Base-by-base conservation (phyloP, 441 rosid species). In the Gossypium gossypioides region DNA sequence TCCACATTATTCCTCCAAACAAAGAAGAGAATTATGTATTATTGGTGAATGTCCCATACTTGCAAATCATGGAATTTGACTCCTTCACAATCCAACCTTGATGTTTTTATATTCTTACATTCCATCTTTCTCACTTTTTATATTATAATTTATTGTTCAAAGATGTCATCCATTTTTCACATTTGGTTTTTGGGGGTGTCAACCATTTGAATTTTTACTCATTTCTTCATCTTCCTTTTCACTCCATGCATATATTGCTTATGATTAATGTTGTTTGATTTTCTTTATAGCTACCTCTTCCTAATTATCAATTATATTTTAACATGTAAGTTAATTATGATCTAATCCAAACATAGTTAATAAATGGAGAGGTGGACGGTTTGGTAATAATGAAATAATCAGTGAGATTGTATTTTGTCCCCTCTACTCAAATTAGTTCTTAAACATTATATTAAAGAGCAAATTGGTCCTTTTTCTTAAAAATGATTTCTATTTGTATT, bases 1-100 rank as follows among this genome's bases (percentile, higher is more conserved):
- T 56, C 73, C 73, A 34, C 64, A 18, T 19, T 34, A 19, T 21
- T 55, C 37, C 13, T 3, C 34, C 19, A 5, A 34, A 55, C 16
- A 2, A 66, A 46, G 4, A 46, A 37, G 44, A 37, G 44, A 46
- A 48, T n/a, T 48, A n/a, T 50, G 4, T 1, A 15, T 18, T 0
- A 4, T 63, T 27, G 22, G 60, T 13, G 58, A 24, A 32, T 27
- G 71, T 51, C 22, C 59, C 44, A 57, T 40, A 21, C 37, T n/a
- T 27, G 55, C 40, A 24, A 59, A 70, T 8, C 12, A 54, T 54
- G 72, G 72, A 69, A 54, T 71, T 71, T 71, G 74, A 71, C 74
- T 60, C 54, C 57, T 61, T 7, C 16, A 1, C 10, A 29, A 27
- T 25, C 50, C 24, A 60, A 48, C 59, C 59, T 72, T 60, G 56